These are phyloP conservation scores for Curvularia lunata DNA, from an alignment of 2,329 filamentous ascomycete species.

Conservation along the genomic window DNA sequence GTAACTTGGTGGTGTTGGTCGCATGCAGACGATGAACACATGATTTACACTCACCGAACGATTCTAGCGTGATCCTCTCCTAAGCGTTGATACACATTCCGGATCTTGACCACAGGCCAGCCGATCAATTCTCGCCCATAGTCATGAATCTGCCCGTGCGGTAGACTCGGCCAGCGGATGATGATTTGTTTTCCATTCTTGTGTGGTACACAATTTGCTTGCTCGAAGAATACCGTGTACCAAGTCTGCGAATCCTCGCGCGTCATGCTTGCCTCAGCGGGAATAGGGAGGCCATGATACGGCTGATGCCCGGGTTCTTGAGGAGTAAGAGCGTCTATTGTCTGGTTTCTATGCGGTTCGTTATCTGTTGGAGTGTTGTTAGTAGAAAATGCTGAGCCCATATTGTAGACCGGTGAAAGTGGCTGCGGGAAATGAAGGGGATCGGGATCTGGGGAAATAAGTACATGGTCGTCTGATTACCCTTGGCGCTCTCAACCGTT, in stretches of 20 bases:
- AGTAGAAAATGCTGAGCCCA: not conserved
- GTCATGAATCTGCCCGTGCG: not conserved
- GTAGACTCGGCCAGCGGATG: not conserved
- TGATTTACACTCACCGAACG: not conserved
- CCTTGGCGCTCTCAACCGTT: too few species aligned
- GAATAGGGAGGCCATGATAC: not conserved
- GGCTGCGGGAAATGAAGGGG: not conserved
- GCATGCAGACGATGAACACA: not conserved
- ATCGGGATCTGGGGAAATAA: not conserved
- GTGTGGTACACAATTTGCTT: not conserved
- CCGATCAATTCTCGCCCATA: not conserved
- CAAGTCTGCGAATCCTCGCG: not conserved
- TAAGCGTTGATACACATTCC: not conserved
- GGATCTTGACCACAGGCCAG: not conserved
- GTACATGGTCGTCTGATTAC: not conserved
- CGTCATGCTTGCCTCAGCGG: not conserved
- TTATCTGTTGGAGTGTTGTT: not conserved
- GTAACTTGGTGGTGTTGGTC: not conserved
- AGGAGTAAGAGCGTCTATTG: not conserved
- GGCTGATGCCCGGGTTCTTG: not conserved
- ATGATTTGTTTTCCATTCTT: conserved; percentile 1
- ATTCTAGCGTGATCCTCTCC: not conserved
- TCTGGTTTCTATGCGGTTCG: not conserved
- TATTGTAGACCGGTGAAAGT: not conserved
- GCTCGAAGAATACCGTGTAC: conserved; percentile 5